Conservation (phyloP, 257 asterid genomes). For the Solanum pinnatisectum region DNA sequence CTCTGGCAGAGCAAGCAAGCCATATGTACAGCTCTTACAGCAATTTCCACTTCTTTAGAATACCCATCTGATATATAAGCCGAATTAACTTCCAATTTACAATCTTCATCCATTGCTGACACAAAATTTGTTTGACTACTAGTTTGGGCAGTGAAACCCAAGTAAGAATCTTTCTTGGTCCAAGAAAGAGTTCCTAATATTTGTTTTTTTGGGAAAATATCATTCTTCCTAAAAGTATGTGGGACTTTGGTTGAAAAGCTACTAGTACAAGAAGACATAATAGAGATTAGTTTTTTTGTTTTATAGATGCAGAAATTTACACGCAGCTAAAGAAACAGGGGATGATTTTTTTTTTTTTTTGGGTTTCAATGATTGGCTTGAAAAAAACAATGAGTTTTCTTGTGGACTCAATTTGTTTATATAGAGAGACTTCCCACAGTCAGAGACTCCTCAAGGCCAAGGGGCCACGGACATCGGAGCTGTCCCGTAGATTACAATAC, state of each 20-base stretch:
- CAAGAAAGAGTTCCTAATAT: neutral
- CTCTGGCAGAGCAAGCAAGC: conserved; percentile 58
- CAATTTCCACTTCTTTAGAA: conserved; percentile 47
- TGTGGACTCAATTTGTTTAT: neutral
- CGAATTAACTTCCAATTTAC: conserved; percentile 11
- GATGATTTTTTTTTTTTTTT: neutral
- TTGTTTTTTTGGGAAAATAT: neutral
- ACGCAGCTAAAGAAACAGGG: neutral
- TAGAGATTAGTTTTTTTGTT: neutral
- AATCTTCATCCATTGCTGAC: conserved; percentile 19
- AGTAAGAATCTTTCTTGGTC: neutral
- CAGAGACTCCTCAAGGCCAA: neutral
- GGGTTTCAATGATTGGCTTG: neutral
- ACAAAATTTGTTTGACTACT: conserved; percentile 3
- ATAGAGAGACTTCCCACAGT: neutral
- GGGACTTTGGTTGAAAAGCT: conserved; percentile 17
- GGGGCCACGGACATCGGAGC: too few relatives aligned
- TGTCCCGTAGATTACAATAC: too few relatives aligned
- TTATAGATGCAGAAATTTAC: neutral
- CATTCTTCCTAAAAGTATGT: neutral
- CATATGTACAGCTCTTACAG: conserved; percentile 82
- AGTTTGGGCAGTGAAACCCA: neutral
- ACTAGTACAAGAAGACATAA: conserved; percentile 4
- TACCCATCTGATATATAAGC: conserved; percentile 13
- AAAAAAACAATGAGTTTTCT: neutral